phyloP scores from a whole-genome alignment of 768 basidiomycete genomes.

The Mycena venus region DNA sequence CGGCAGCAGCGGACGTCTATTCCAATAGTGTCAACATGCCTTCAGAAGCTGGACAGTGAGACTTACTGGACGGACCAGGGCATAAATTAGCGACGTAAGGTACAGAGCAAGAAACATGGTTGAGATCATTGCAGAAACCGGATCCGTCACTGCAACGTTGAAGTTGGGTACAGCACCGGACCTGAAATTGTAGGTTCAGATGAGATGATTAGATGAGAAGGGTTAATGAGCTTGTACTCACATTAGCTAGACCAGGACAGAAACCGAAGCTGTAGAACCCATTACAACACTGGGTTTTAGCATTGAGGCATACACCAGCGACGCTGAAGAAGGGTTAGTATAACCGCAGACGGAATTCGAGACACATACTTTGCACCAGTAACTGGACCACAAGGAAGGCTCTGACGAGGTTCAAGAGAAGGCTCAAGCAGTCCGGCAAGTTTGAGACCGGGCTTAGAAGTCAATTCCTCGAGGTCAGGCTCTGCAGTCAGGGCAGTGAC shows the following conservation, averaged over 20 bases:
- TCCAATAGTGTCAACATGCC: background rate
- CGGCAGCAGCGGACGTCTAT: no score
- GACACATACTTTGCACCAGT: background rate
- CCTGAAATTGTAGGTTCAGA: background rate
- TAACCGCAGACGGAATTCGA: background rate
- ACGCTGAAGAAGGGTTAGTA: background rate
- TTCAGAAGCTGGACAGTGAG: background rate
- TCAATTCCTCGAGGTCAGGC: background rate
- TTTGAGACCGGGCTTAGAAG: background rate
- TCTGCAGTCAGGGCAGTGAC: background rate
- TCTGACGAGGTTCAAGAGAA: background rate
- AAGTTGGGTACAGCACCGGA: background rate
- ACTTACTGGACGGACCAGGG: background rate
- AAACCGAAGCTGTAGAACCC: background rate
- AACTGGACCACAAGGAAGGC: background rate
- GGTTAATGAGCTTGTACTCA: background rate
- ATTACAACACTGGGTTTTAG: background rate
- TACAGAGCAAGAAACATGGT: background rate
- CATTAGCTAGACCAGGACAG: background rate
- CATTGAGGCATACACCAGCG: background rate
- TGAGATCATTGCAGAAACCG: background rate
- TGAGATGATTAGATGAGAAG: background rate
- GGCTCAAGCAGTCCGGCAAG: no score
- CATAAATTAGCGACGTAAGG: background rate
- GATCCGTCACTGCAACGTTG: background rate